Evolutionary conservation across 2,329 filamentous ascomycete genomes (phyloP), one percentile per base, ranked within the genome.

Genomic region (Epicoccum nigrum): DNA sequence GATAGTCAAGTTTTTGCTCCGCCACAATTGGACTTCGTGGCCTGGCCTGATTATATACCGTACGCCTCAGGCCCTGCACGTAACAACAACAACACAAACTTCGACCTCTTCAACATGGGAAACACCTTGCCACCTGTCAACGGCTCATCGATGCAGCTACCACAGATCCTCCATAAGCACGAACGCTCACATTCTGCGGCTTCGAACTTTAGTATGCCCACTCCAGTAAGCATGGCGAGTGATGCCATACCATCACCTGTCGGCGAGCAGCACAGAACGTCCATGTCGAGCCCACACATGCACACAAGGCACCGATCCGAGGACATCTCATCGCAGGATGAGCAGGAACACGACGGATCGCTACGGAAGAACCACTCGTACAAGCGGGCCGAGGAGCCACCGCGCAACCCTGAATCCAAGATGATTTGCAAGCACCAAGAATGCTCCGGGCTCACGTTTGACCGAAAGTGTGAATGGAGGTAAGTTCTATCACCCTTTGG

Each of bases 401-500:
- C 81, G 37, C 79, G 79, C 73, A 91, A 91, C 60, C 70, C 77
- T 1, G 82, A 89, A 19, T 89, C 89, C n/a, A 87, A 90, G 67
- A 94, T 87, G 64, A 81, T 86, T 48, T 97, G 93, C 73, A 85
- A 84, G 48, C 71, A 74, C 13, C 74, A 81, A 0, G 86, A 87
- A 48, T 97, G 92, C 65, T 81, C 77, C 11, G 84, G 87, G 44
- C 80, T 86, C 4, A 82, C 82, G 11, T 97, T 96, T 69, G 81
- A 84, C 46, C 84, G 92, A 58, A 93, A 90, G 62, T 96, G 92
- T 76, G 92, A 96, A 77, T 97, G 90, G 90, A 95, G 88, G 91
- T 94, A 79, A 83, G 89, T 83, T 12, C 7, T 3, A 15, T 37
- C n/a, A 32, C 12, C 21, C 19, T 13, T 11, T 3, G 9, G 13